phyloP scores from a whole-genome alignment of 306 rosid genomes.

The Casuarina equisetifolia region DNA sequence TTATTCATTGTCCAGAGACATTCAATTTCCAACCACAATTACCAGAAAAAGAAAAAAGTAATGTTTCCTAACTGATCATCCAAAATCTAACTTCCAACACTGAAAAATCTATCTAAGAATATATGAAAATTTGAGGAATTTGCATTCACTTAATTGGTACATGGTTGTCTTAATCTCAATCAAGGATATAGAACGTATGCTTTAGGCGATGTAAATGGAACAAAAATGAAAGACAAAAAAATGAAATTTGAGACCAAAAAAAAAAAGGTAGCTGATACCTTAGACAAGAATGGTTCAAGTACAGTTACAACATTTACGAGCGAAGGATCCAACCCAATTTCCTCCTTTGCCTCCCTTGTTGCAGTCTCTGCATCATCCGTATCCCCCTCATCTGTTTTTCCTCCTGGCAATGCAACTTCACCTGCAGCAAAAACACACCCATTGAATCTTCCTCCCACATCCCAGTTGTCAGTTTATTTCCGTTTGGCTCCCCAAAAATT shows the following conservation, averaged over 20 bases:
- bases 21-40: not conserved
- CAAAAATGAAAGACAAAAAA: not conserved
- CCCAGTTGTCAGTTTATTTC: constrained; percentile 5
- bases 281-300: constrained; percentile 91
- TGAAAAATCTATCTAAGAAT: not conserved
- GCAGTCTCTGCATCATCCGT: constrained; percentile 89
- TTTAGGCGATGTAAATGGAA: no score
- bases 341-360: constrained; percentile 86
- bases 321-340: constrained; percentile 86
- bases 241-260: not conserved
- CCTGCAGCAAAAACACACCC: constrained; percentile 44
- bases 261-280: constrained; percentile 47
- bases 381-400: constrained; percentile 89
- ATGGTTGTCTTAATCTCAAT: not conserved
- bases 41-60: not conserved
- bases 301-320: constrained; percentile 73
- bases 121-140: not conserved
- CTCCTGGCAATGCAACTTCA: constrained; percentile 95
- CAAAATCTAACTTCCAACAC: not conserved
- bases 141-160: not conserved
- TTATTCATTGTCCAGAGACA: not conserved
- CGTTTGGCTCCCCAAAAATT: not conserved
- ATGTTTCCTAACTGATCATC: not conserved
- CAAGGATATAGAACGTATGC: not conserved
- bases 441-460: constrained; percentile 3